Evolutionary conservation across 1,139 yeast genomes (phyloP).

Genomic region (Arxiozyma heterogenica): DNA sequence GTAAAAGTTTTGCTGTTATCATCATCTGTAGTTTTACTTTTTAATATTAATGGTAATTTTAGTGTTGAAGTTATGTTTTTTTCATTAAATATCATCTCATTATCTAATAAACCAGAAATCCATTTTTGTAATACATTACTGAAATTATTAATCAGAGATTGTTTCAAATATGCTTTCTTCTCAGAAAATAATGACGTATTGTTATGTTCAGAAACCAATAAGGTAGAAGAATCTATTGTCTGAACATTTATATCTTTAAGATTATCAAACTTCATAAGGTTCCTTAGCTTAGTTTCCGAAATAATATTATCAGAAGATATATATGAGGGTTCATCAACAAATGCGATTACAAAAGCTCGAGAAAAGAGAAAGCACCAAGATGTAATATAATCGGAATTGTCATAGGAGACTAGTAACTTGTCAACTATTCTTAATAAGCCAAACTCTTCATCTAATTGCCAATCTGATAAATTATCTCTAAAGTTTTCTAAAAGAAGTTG

Average conservation of each 20-base stretch:
- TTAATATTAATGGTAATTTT: constrained; percentile 19
- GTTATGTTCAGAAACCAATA: constrained; percentile 10
- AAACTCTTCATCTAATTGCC: constrained; percentile 22
- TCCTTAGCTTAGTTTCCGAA: constrained; percentile 7
- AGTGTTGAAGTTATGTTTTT: constrained; percentile 23
- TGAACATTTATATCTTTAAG: constrained; percentile 13
- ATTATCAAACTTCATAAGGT: constrained; percentile 10
- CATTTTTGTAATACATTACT: constrained; percentile 27
- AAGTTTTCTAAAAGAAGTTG: constrained; percentile 18
- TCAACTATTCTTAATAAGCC: constrained; percentile 28
- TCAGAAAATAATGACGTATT: not conserved
- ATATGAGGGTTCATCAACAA: constrained; percentile 5
- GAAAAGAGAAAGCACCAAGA: constrained; percentile 26
- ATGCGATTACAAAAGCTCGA: constrained; percentile 17
- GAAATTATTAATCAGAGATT: constrained; percentile 11
- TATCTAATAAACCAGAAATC: constrained; percentile 26
- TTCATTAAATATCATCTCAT: constrained; percentile 17
- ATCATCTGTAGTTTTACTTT: constrained; percentile 5
- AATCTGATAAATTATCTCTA: constrained; percentile 10
- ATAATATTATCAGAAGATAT: constrained; percentile 4
- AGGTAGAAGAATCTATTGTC: constrained; percentile 19
- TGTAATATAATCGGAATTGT: constrained; percentile 11
- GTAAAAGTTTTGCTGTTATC: constrained; percentile 10
- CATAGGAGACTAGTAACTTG: constrained; percentile 18
- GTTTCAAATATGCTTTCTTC: constrained; percentile 13